These are phyloP conservation scores for Neofusicoccum sp. DNA, from an alignment of 2,329 filamentous ascomycete genomes.

Conservation along the genomic window DNA sequence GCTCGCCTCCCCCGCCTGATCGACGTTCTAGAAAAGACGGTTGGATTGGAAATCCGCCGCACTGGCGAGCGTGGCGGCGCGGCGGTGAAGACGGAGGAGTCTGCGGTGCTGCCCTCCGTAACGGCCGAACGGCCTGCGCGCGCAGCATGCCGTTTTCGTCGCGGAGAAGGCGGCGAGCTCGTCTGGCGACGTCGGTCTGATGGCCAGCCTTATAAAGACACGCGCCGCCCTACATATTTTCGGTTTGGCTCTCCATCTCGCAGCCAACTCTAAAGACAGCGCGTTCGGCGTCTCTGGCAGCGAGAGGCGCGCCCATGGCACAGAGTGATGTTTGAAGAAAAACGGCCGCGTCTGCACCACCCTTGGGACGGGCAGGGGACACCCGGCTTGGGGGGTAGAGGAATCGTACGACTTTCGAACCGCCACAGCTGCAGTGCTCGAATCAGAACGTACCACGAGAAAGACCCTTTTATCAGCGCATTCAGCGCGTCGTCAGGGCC, in stretches of 20 bases:
- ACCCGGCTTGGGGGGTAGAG: background rate
- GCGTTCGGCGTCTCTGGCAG: background rate
- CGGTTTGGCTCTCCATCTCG: background rate
- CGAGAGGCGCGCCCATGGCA: background rate
- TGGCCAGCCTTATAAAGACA: background rate
- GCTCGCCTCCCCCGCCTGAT: background rate
- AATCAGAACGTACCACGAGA: slow-evolving; percentile 1
- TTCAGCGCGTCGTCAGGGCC: background rate
- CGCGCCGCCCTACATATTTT: background rate
- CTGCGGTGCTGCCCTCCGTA: background rate
- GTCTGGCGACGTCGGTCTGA: background rate
- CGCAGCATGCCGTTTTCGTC: background rate
- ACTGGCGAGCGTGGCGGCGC: too few relatives aligned
- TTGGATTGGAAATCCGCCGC: too few relatives aligned
- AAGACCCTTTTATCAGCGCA: background rate
- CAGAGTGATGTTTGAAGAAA: background rate
- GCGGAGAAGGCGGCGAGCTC: background rate
- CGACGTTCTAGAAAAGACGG: background rate
- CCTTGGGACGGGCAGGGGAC: slow-evolving; percentile 1
- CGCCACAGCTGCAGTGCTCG: background rate
- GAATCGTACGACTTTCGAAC: slow-evolving; percentile 5
- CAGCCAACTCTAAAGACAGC: background rate
- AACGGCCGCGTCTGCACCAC: background rate
- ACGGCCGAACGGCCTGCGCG: background rate
- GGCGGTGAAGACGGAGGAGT: too few relatives aligned